Percentiles rank a stretch among this genome's conserved stretches.
Evolutionary conservation across 306 rosid genomes (phyloP).

Genomic region (Medicago ruthenica): DNA sequence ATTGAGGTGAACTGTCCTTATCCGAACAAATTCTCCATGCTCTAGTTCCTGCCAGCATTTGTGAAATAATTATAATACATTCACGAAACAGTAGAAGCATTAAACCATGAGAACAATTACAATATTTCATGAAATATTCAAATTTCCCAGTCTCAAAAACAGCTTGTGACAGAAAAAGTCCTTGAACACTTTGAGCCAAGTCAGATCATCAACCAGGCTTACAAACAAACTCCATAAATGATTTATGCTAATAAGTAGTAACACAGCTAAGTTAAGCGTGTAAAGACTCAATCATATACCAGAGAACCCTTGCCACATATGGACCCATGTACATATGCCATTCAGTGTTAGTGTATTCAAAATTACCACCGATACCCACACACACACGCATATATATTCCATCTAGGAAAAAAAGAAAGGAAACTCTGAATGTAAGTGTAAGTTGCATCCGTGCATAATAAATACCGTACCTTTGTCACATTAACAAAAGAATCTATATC

Average conservation of each 20-base stretch:
- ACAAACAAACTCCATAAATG: slow-evolving; percentile 20
- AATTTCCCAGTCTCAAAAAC: slow-evolving; percentile 7
- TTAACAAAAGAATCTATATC: slow-evolving; percentile 78
- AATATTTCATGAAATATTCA: slow-evolving; percentile 6
- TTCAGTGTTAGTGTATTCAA: not conserved
- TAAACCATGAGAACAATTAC: slow-evolving; percentile 5
- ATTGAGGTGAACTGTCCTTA: slow-evolving; percentile 79
- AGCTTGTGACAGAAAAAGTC: not conserved
- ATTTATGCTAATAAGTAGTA: not conserved
- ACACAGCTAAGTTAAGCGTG: not conserved
- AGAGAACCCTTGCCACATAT: too few relatives aligned
- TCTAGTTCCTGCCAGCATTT: slow-evolving; percentile 66
- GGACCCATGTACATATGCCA: not conserved
- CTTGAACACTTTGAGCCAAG: not conserved
- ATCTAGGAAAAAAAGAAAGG: not conserved
- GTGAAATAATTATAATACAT: slow-evolving; percentile 21
- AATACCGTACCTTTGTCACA: slow-evolving; percentile 75
- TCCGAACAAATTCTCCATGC: slow-evolving; percentile 89
- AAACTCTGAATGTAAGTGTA: not conserved
- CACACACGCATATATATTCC: not conserved
- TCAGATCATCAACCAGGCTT: not conserved
- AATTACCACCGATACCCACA: not conserved
- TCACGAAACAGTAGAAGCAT: not conserved
- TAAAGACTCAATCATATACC: not conserved
- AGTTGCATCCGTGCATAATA: not conserved